Evolutionary conservation across 257 asterid species (phyloP).

Genomic region (Solanum infundibuliforme): DNA sequence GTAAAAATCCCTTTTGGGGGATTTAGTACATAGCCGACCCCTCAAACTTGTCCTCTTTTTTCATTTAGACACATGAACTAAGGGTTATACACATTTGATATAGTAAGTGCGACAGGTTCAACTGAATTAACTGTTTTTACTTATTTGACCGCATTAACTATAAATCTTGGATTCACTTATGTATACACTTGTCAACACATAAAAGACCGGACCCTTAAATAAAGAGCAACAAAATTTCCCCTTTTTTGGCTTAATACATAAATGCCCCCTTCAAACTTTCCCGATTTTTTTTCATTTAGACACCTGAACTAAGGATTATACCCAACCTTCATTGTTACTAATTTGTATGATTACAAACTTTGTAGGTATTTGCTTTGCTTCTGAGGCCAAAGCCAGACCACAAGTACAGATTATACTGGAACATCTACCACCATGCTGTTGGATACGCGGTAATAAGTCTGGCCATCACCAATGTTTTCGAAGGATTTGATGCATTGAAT

Average conservation of each 20-base stretch:
- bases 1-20: not conserved
- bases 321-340: not conserved
- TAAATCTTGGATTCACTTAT: not conserved
- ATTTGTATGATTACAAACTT: not conserved
- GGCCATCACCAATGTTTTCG: slow-evolving; percentile 50
- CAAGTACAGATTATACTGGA: slow-evolving; percentile 67
- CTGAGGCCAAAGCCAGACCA: slow-evolving; percentile 81
- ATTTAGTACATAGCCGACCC: not conserved
- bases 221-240: not conserved
- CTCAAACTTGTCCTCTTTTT: not conserved
- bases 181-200: not conserved
- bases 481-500: slow-evolving; percentile 65
- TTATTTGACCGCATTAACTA: not conserved
- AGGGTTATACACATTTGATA: not conserved
- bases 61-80: not conserved
- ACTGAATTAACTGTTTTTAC: not conserved
- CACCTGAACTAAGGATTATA: not conserved
- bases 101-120: not conserved
- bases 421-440: slow-evolving; percentile 49
- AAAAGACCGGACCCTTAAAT: not conserved
- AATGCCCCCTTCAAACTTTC: not conserved
- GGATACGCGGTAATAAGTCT: slow-evolving; percentile 54
- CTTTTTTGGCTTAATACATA: not conserved
- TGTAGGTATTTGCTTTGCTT: slow-evolving; percentile 50
- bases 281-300: not conserved